Conservation (phyloP, 331 rosid species). For the Malus hybrid region DNA sequence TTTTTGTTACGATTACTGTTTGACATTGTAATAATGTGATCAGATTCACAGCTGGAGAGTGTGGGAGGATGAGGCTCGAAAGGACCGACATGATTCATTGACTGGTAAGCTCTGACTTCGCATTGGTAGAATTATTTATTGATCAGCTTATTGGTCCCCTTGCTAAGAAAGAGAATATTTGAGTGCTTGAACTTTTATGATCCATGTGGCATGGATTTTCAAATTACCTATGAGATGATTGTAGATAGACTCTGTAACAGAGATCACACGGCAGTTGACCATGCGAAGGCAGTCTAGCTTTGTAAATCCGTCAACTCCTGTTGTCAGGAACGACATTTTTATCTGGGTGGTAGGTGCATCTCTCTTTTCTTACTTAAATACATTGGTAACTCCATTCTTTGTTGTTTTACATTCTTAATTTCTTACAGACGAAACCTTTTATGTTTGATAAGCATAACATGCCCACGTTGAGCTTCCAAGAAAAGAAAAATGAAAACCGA, state of each 20-base stretch:
- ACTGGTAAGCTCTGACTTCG: conserved; percentile 42
- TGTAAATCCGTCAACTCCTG: conserved; percentile 62
- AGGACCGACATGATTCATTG: conserved; percentile 55
- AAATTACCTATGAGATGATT: neutral
- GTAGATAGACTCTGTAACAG: conserved; percentile 32
- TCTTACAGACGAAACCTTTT: neutral
- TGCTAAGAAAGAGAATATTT: neutral
- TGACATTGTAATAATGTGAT: conserved; percentile 24
- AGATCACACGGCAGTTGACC: conserved; percentile 55
- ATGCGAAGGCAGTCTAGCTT: conserved; percentile 82
- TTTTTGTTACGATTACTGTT: conserved; percentile 13
- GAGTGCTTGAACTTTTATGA: neutral
- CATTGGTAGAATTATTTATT: neutral
- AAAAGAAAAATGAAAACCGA: neutral
- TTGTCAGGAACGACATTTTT: conserved; percentile 39
- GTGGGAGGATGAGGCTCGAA: conserved; percentile 87
- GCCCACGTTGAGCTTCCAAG: neutral
- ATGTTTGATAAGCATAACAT: neutral
- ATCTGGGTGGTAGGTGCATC: conserved; percentile 74
- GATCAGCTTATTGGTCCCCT: neutral
- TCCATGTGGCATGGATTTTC: neutral
- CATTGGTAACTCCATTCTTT: conserved; percentile 5
- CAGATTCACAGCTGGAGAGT: conserved; percentile 96
- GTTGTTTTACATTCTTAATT: neutral
- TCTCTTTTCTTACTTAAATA: conserved; percentile 9